Evolutionary conservation across 2,329 filamentous ascomycete genomes (phyloP).

Genomic region (Lachnellula hyalina): DNA sequence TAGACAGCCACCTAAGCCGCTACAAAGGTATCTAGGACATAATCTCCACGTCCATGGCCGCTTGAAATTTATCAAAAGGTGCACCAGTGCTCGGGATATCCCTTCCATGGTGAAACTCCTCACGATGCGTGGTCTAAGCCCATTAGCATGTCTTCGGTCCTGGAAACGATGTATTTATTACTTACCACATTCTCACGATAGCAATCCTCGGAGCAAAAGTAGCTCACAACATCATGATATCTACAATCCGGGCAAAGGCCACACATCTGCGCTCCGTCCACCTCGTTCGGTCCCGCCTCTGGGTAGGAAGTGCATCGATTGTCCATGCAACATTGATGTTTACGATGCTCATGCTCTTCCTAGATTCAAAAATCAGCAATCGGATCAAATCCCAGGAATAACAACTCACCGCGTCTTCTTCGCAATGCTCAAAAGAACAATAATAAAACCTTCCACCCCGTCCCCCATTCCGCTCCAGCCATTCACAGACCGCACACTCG

Average conservation of each 20-base stretch:
- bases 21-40: slow-evolving; percentile 2
- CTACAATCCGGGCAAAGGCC: slow-evolving; percentile 22
- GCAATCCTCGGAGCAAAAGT: slow-evolving; percentile 24
- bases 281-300: slow-evolving; percentile 9
- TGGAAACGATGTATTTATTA: not conserved
- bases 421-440: slow-evolving; percentile 25
- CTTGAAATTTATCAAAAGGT: not conserved
- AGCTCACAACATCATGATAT: slow-evolving; percentile 18
- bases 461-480: slow-evolving; percentile 21
- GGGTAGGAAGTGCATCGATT: slow-evolving; percentile 18
- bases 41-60: slow-evolving; percentile 5
- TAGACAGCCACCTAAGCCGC: too few relatives aligned
- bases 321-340: slow-evolving; percentile 22
- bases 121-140: slow-evolving; percentile 1
- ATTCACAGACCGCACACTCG: slow-evolving; percentile 28
- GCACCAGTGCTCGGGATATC: slow-evolving; percentile 5
- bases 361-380: not conserved
- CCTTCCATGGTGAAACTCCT: slow-evolving; percentile 6
- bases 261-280: slow-evolving; percentile 3
- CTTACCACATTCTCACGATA: slow-evolving; percentile 23
- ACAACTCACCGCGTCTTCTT: slow-evolving; percentile 23
- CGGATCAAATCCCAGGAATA: not conserved
- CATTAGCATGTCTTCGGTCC: not conserved
- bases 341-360: slow-evolving; percentile 20
- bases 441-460: slow-evolving; percentile 18